A percentile compares a stretch with the other conserved stretches of the same genome.
Conservation (phyloP, 495 filamentous ascomycete genomes). For the Aspergillus homomorphus region DNA sequence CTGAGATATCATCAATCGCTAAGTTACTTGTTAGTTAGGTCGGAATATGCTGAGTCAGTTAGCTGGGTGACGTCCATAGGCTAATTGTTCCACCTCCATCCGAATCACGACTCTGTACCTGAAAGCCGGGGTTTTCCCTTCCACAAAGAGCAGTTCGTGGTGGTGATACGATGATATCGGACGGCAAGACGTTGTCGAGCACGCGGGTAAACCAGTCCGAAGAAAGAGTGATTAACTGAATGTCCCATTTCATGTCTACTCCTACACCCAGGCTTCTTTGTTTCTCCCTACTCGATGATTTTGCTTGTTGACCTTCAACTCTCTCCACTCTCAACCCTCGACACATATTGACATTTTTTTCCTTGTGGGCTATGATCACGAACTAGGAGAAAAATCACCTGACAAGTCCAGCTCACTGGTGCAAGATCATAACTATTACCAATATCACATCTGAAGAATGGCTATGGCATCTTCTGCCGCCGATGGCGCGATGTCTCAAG, state of each 20-base stretch:
- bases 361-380: not conserved
- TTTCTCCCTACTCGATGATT: not conserved
- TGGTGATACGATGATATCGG: not conserved
- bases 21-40: too few species aligned
- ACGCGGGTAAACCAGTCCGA: too few species aligned
- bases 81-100: not conserved
- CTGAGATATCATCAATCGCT: too few species aligned
- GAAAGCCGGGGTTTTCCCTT: not conserved
- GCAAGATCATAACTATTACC: too few species aligned
- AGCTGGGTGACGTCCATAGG: not conserved
- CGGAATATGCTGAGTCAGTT: not conserved
- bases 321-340: not conserved
- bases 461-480: slow-evolving; percentile 1
- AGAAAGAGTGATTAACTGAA: not conserved
- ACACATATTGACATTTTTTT: not conserved
- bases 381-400: not conserved
- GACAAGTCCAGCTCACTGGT: too few species aligned
- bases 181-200: too few species aligned
- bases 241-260: not conserved
- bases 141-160: too few species aligned
- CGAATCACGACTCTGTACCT: not conserved
- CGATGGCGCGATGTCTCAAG: slow-evolving; percentile 30
- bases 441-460: too few species aligned
- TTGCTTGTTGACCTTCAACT: not conserved
- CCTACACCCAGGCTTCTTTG: not conserved